A percentile compares a stretch with the other conserved stretches of the same genome.
Conservation (phyloP, 2,329 filamentous ascomycete species). For the Neonectria coccinea region DNA sequence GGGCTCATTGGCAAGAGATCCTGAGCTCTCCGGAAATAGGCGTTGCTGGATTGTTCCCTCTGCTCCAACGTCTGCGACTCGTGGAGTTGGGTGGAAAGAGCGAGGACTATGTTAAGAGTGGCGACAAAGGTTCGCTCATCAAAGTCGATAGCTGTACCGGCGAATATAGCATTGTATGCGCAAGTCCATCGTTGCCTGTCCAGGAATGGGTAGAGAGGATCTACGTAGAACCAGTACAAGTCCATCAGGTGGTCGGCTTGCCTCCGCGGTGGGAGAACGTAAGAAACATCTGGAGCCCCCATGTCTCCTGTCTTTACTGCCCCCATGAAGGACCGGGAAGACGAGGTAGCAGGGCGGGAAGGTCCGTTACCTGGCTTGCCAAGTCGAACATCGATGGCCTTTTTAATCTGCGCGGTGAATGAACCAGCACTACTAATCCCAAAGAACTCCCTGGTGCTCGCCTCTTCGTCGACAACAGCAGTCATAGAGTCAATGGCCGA, state of each 20-base stretch:
- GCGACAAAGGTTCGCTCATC: conserved; percentile 59
- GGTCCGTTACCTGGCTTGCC: conserved; percentile 30
- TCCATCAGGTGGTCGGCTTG: conserved; percentile 59
- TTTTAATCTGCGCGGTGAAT: conserved; percentile 60
- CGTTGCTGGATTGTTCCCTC: conserved; percentile 54
- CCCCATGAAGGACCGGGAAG: background rate
- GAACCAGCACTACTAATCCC: conserved; percentile 60
- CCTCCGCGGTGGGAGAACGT: conserved; percentile 58
- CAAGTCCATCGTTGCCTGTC: conserved; percentile 52
- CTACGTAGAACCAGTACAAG: conserved; percentile 60
- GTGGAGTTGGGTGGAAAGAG: conserved; percentile 57
- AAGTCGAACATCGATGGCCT: conserved; percentile 52
- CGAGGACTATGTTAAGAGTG: conserved; percentile 60
- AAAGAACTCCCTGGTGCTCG: conserved; percentile 57
- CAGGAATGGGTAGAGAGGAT: conserved; percentile 60
- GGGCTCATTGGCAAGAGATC: conserved; percentile 56
- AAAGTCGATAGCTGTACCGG: conserved; percentile 49
- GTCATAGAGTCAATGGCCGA: conserved; percentile 60
- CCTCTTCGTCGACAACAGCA: conserved; percentile 56
- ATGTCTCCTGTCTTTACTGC: conserved; percentile 11
- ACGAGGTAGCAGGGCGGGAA: background rate
- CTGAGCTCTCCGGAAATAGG: conserved; percentile 57
- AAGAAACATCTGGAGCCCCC: conserved; percentile 46
- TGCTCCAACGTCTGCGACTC: conserved; percentile 55
- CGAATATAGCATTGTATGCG: conserved; percentile 56